A percentile compares a stretch with the other conserved stretches of the same genome.
These are phyloP conservation scores for Corchorus capsularis DNA, from an alignment of 345 rosid genomes.

Conservation along the genomic window DNA sequence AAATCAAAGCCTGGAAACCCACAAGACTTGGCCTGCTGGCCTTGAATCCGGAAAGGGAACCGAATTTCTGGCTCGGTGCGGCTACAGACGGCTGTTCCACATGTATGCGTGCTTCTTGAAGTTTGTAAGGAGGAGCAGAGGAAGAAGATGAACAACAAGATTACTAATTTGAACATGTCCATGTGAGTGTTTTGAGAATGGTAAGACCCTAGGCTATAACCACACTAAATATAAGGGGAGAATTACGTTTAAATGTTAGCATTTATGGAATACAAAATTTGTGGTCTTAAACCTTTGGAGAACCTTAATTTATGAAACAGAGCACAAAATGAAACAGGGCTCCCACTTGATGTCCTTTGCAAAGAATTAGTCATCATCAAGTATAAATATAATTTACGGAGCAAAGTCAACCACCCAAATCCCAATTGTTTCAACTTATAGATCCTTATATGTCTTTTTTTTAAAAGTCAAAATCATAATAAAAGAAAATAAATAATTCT, in stretches of 20 bases:
- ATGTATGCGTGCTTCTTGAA: slow-evolving; percentile 11
- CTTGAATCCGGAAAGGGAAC: slow-evolving; percentile 12
- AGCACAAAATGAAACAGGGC: background rate
- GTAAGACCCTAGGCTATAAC: background rate
- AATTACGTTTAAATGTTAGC: background rate
- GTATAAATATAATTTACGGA: background rate
- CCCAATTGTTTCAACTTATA: background rate
- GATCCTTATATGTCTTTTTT: no score
- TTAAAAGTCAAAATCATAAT: no score
- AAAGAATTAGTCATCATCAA: background rate
- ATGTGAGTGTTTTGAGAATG: background rate
- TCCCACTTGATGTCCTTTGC: background rate
- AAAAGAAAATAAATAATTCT: no score
- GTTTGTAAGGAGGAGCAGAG: background rate
- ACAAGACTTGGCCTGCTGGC: slow-evolving; percentile 10
- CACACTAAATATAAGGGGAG: background rate
- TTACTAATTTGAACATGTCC: background rate
- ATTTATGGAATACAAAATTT: background rate
- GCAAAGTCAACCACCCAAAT: background rate
- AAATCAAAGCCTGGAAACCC: slow-evolving; percentile 16
- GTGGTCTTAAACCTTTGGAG: background rate
- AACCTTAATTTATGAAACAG: background rate
- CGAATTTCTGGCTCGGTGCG: background rate
- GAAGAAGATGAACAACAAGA: background rate
- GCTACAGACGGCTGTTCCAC: background rate